These are phyloP conservation scores for Urochloa ruziziensis DNA, from an alignment of 176 grass and related monocot genomes.

Conservation along the genomic window DNA sequence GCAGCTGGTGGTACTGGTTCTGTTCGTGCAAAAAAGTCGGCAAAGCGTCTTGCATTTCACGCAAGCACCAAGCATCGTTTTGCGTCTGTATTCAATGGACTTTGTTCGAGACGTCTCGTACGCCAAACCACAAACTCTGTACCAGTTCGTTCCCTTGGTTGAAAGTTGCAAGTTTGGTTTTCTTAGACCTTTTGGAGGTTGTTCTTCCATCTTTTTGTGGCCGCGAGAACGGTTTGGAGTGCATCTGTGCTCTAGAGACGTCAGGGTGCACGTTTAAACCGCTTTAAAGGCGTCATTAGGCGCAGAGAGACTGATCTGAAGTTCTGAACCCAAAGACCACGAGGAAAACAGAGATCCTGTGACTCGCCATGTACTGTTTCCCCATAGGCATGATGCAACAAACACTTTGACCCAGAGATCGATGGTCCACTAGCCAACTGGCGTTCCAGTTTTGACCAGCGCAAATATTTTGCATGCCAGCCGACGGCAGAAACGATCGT, in stretches of 20 bases:
- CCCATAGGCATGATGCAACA: neutral
- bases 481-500: slow-evolving; percentile 25
- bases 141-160: neutral
- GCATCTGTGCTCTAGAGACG: neutral
- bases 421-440: neutral
- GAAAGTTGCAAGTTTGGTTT: slow-evolving; percentile 1
- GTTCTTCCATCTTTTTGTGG: neutral
- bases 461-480: neutral
- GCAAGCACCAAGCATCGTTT: neutral
- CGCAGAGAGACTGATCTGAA: neutral
- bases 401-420: neutral
- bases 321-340: neutral
- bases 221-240: neutral
- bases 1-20: neutral
- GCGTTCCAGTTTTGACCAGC: neutral
- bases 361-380: neutral
- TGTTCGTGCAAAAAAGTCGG: slow-evolving; percentile 7
- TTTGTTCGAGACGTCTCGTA: neutral
- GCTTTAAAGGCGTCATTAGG: neutral
- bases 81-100: neutral
- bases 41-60: neutral
- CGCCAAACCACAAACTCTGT: neutral
- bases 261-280: neutral
- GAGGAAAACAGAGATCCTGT: neutral
- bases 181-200: neutral